A percentile compares a stretch with the other conserved stretches of the same genome.
phyloP scores from a whole-genome alignment of 306 rosid species.

The Delonix regia region DNA sequence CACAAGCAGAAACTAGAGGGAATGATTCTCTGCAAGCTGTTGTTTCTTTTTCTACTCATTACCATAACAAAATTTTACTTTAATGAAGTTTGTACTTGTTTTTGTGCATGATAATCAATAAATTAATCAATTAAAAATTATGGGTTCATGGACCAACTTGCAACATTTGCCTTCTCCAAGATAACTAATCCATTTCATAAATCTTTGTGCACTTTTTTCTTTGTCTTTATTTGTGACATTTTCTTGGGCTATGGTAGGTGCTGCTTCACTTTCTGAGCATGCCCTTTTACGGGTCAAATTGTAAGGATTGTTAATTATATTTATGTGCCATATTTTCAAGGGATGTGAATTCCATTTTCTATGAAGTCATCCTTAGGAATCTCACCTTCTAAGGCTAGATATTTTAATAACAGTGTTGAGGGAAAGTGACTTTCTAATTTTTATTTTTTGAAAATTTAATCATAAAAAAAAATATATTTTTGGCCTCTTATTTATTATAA shows the following conservation, averaged over 20 bases:
- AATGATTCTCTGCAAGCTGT: background rate
- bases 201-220: background rate
- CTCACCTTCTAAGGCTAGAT: background rate
- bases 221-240: background rate
- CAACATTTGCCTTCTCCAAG: background rate
- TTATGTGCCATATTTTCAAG: slow-evolving; percentile 31
- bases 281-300: slow-evolving; percentile 16
- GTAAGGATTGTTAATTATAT: background rate
- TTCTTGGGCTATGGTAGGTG: slow-evolving; percentile 19
- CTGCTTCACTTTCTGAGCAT: slow-evolving; percentile 29
- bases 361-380: background rate
- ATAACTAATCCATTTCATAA: background rate
- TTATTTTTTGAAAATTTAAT: too few species aligned
- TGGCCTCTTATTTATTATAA: too few species aligned
- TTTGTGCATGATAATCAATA: background rate
- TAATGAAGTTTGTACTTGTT: background rate
- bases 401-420: background rate
- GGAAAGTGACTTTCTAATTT: background rate
- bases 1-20: background rate
- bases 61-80: background rate
- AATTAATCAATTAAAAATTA: background rate
- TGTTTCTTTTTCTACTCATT: background rate
- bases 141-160: background rate
- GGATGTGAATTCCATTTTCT: slow-evolving; percentile 19
- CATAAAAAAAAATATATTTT: too few species aligned